Base-by-base conservation (phyloP, 2,329 filamentous ascomycete species). In the Sporothrix dimorphospora region DNA sequence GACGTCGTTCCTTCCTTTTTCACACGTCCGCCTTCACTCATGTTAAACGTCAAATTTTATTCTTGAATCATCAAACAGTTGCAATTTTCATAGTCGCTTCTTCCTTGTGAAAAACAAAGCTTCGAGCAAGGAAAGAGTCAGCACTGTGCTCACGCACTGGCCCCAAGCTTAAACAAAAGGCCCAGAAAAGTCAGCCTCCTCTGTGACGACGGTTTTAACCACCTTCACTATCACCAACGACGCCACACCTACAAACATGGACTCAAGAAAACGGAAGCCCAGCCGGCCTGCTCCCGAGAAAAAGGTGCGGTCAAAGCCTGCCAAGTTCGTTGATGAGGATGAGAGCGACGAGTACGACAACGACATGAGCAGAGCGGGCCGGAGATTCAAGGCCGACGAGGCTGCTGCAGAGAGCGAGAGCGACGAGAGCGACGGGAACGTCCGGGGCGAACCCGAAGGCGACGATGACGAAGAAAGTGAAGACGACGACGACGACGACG, bases 231-330 rank as follows among this genome's bases (percentile, higher is more conserved):
- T 40, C n/a, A n/a, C 42, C 14, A 9, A 12, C 49, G 16, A 30
- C 14, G 40, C 5, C 75, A 27, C 30, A 45, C 14, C 16, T 14
- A 9, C 21, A 67, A 30, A 16, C 14, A 83, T 84, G 82, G 75
- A 80, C 0, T 74, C 79, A 0, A 81, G 81, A 73, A 81, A 82
- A 75, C 81, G 86, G 53, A 86, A 84, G 76, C 70, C 79, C 3
- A 79, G 80, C 1, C 77, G 78, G 0, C 53, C 77, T 7, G 81
- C 79, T 12, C 77, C 85, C 1, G 81, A 83, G 73, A 80, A 83
- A 71, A 80, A 83, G 55, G 84, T 86, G 1, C 82, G 82, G 47
- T 80, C 82, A 1, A 79, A 68, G 42, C 47, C 66, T 11, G 30
- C 68, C 27, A 70, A 67, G 68, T 59, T 51, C 19, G 53, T 53